phyloP scores from a whole-genome alignment of 306 rosid genomes.

The Pachyrhizus erosus region DNA sequence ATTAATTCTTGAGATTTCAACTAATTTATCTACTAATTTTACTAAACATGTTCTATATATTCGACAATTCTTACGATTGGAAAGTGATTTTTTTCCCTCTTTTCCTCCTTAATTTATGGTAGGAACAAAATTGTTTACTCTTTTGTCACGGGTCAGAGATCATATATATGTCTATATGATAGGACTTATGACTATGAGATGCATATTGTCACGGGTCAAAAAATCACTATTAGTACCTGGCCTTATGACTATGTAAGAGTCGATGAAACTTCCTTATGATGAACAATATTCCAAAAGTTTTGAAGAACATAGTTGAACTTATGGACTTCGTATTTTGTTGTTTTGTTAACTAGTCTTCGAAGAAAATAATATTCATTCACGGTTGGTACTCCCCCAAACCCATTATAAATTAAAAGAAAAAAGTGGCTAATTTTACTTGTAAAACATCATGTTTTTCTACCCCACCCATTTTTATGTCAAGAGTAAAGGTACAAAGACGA shows the following conservation, averaged over 20 bases:
- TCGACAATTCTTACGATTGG: background rate
- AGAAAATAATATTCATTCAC: constrained; percentile 1
- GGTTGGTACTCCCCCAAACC: constrained; percentile 13
- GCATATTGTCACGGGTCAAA: constrained; percentile 2
- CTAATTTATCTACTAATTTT: background rate
- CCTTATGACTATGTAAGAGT: background rate
- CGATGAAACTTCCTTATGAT: background rate
- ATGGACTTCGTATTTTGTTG: background rate
- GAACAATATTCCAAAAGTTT: background rate
- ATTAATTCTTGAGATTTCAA: background rate
- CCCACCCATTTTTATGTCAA: background rate
- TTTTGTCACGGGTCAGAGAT: background rate
- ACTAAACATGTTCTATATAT: background rate
- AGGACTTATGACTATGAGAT: background rate
- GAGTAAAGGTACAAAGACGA: background rate
- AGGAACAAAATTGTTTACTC: background rate
- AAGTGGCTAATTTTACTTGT: constrained; percentile 7
- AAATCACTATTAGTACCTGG: background rate
- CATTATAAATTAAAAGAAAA: constrained; percentile 6
- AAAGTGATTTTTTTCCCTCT: background rate
- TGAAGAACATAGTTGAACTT: background rate
- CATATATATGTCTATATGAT: background rate
- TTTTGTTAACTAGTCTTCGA: background rate
- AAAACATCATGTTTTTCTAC: background rate
- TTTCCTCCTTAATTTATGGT: background rate